Evolutionary conservation across 371 early-diverging fungal genomes (phyloP), one percentile per base, ranked within the genome.

Genomic region (Vairimorpha ceranae): DNA sequence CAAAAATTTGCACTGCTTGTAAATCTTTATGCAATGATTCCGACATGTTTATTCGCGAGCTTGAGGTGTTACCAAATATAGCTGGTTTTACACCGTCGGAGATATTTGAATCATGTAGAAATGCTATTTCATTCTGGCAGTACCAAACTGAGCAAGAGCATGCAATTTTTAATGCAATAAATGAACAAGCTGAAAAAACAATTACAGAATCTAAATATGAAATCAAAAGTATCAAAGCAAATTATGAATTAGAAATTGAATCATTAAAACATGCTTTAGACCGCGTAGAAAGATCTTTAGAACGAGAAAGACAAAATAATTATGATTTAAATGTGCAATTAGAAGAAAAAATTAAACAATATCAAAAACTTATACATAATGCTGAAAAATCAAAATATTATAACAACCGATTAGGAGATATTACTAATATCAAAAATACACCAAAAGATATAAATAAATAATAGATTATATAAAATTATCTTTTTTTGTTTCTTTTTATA

Each of bases 191-290:
- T 8, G 58, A 58, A 6, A 58, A 58, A 32, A 7, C 3, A 21
- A 12, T 10, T n/a, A 10, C 6, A 14, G 21, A 14, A 12, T 4
- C n/a, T 3, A 48, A 48, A n/a, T n/a, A 48, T 48, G 48, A 48
- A 48, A 10, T 48, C 3, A 48, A 48, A 48, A 48, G 48, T 21
- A n/a, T 48, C 6, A 48, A 48, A 48, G 48, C 48, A 21, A 48
- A 48, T 48, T 48, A 48, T n/a, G 48, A 48, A 48, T 48, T 48
- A 48, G 48, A 48, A 48, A 48, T 48, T 48, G 48, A 48, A 21
- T 48, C 48, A 10, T 48, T 48, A 21, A 48, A 48, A n/a, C 14
- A 48, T 48, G n/a, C 4, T n/a, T 48, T 48, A 21, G 48, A 48
- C 3, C 4, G 48, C 4, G n/a, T 48, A n/a, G 48, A 48, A n/a